Percentiles rank a stretch among this genome's conserved stretches.
Conservation (phyloP, 2,329 filamentous ascomycete species). For the Botrytis medusae region DNA sequence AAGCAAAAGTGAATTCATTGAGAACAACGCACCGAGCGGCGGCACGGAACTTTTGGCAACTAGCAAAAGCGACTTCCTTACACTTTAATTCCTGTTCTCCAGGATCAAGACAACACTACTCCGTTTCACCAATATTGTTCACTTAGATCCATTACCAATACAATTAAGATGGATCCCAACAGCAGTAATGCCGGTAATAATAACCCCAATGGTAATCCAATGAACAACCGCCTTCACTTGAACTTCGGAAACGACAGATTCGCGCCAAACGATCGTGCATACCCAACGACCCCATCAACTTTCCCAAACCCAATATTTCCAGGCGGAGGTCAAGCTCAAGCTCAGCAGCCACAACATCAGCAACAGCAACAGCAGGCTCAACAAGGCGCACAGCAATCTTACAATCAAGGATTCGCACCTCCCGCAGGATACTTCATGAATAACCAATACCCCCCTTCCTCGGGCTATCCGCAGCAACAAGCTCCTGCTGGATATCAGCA, state of each 20-base stretch:
- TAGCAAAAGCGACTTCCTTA: conserved; percentile 9
- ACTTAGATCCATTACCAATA: neutral
- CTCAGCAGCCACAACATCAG: conserved; percentile 40
- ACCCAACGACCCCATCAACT: conserved; percentile 89
- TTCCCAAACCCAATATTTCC: conserved; percentile 81
- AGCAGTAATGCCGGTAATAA: conserved; percentile 23
- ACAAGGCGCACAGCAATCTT: conserved; percentile 44
- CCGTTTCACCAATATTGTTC: conserved; percentile 1
- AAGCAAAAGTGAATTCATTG: conserved; percentile 7
- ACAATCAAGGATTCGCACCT: conserved; percentile 48
- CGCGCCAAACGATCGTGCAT: conserved; percentile 65
- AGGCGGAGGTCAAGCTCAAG: conserved; percentile 35
- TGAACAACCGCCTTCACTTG: conserved; percentile 36
- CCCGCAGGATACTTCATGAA: conserved; percentile 60
- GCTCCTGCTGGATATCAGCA: conserved; percentile 48
- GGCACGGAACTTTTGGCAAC: conserved; percentile 7
- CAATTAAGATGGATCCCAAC: conserved; percentile 22
- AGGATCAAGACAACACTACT: conserved; percentile 18
- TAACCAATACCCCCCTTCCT: conserved; percentile 46
- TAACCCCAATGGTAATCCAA: conserved; percentile 26
- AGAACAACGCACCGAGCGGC: conserved; percentile 8
- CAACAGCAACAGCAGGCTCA: conserved; percentile 41
- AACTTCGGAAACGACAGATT: conserved; percentile 53
- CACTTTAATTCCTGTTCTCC: conserved; percentile 1
- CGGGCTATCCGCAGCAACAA: conserved; percentile 51